Conservation (phyloP, 2,329 filamentous ascomycete species). For the Aspergillus phoenicis region DNA sequence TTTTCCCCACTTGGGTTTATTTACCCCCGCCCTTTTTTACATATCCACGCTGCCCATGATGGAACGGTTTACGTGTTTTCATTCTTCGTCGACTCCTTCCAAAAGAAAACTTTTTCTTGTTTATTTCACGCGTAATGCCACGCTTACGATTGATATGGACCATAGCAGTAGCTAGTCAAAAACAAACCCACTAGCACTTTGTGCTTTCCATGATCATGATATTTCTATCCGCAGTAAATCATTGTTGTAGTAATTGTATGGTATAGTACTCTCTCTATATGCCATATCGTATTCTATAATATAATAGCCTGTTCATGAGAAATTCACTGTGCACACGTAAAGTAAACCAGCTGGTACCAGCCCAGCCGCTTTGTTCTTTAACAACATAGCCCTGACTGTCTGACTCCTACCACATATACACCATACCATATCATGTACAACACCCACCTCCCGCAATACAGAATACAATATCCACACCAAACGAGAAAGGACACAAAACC, state of each 20-base stretch:
- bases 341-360: not conserved
- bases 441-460: not conserved
- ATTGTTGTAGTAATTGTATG: too few relatives aligned
- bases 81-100: slow-evolving; percentile 16
- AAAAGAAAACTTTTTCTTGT: slow-evolving; percentile 14
- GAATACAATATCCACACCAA: not conserved
- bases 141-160: slow-evolving; percentile 25
- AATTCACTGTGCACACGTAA: not conserved
- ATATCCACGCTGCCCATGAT: slow-evolving; percentile 19
- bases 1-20: slow-evolving; percentile 3
- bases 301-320: too few relatives aligned
- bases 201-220: slow-evolving; percentile 1
- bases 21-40: not conserved
- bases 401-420: not conserved
- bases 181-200: slow-evolving; percentile 13
- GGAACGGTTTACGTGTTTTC: slow-evolving; percentile 24
- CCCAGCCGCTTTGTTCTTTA: not conserved
- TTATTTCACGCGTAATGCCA: slow-evolving; percentile 16
- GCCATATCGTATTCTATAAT: too few relatives aligned
- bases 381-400: not conserved
- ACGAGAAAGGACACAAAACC: not conserved
- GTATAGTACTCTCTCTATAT: too few relatives aligned
- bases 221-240: too few relatives aligned
- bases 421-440: not conserved
- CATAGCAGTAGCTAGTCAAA: slow-evolving; percentile 21